phyloP scores from a whole-genome alignment of 495 filamentous ascomycete genomes.

The Aspergillus nidulans region DNA sequence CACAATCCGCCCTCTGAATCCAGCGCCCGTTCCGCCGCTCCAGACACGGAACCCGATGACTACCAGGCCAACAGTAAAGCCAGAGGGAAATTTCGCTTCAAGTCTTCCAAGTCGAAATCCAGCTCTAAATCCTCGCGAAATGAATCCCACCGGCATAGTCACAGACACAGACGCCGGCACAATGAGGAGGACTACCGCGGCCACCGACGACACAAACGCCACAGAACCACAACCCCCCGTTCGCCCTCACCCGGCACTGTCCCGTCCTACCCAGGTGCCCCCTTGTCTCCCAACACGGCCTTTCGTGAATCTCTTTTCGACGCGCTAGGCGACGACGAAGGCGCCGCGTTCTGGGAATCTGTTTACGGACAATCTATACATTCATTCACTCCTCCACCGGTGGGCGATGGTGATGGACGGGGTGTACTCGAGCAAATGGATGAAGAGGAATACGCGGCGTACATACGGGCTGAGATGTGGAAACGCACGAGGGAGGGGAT shows the following conservation, averaged over 20 bases:
- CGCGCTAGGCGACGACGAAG: slow-evolving; percentile 97
- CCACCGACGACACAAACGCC: slow-evolving; percentile 5
- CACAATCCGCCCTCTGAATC: background rate
- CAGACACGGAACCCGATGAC: slow-evolving; percentile 17
- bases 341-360: slow-evolving; percentile 87
- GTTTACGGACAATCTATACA: slow-evolving; percentile 94
- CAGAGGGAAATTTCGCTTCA: slow-evolving; percentile 56
- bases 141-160: slow-evolving; percentile 26
- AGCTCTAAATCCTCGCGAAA: slow-evolving; percentile 12
- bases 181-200: background rate
- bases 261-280: slow-evolving; percentile 2
- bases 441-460: slow-evolving; percentile 83
- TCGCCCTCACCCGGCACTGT: slow-evolving; percentile 8
- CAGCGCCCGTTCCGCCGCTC: background rate
- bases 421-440: slow-evolving; percentile 79
- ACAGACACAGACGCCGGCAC: slow-evolving; percentile 13
- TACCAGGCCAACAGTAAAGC: slow-evolving; percentile 23
- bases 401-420: background rate
- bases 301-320: slow-evolving; percentile 98
- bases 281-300: slow-evolving; percentile 57
- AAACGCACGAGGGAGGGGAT: slow-evolving; percentile 73
- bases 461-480: slow-evolving; percentile 88
- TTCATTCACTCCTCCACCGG: slow-evolving; percentile 46
- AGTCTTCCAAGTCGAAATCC: slow-evolving; percentile 14
- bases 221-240: slow-evolving; percentile 11